phyloP scores from a whole-genome alignment of 306 rosid genomes.

The Acacia acuminata region DNA sequence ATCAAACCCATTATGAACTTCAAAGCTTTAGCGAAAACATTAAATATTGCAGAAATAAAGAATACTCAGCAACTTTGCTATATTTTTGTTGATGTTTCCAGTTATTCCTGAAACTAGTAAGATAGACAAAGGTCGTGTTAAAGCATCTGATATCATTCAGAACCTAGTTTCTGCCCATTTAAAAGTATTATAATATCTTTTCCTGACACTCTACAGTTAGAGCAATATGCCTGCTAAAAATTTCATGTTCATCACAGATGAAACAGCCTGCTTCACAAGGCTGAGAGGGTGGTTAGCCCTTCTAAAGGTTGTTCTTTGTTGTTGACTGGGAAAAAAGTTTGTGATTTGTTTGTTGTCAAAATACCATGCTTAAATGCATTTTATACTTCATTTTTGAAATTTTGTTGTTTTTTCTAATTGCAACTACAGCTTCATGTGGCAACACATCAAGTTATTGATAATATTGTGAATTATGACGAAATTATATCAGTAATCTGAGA shows the following conservation, averaged over 20 bases:
- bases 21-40: neutral
- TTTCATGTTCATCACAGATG: too few relatives aligned
- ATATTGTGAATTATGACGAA: too few relatives aligned
- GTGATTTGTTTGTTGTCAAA: too few relatives aligned
- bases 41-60: neutral
- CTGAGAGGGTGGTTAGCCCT: too few relatives aligned
- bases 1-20: neutral
- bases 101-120: neutral
- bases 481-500: neutral
- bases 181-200: neutral
- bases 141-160: neutral
- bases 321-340: too few relatives aligned
- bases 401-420: slow-evolving; percentile 15
- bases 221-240: too few relatives aligned
- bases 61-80: neutral
- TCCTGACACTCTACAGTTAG: neutral
- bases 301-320: too few relatives aligned
- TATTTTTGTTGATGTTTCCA: neutral
- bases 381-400: neutral
- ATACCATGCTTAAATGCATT: neutral
- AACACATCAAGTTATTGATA: too few relatives aligned
- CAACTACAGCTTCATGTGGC: neutral
- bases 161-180: neutral
- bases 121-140: neutral
- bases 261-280: too few relatives aligned